phyloP scores from a whole-genome alignment of 148 eudicot genomes.

The Tetragonia tetragonoides region DNA sequence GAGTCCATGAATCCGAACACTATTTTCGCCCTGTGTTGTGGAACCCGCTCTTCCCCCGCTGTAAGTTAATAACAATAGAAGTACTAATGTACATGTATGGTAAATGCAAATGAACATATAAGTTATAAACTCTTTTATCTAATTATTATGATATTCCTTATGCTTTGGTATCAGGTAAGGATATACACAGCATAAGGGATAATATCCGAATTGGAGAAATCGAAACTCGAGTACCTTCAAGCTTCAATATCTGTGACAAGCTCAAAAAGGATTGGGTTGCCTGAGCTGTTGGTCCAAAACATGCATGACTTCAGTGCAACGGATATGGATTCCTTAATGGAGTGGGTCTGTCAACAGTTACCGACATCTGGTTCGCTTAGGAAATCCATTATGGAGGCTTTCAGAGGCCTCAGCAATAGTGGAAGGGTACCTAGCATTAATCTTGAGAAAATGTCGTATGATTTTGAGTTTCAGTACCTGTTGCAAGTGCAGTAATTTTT shows the following conservation, averaged over 20 bases:
- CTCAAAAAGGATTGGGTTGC: conserved; percentile 63
- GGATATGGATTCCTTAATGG: conserved; percentile 52
- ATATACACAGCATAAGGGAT: conserved; percentile 81
- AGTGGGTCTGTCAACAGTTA: conserved; percentile 84
- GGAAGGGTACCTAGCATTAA: conserved; percentile 35
- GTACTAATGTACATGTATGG: too few relatives aligned
- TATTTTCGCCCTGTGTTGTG: conserved; percentile 76
- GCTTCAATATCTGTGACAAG: conserved; percentile 67
- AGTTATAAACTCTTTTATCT: neutral
- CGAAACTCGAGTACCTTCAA: conserved; percentile 82
- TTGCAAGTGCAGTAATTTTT: conserved; percentile 37
- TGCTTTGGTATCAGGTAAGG: conserved; percentile 43
- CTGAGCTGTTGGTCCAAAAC: conserved; percentile 63
- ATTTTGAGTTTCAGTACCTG: conserved; percentile 78
- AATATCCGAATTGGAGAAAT: conserved; percentile 57
- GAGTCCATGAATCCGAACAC: conserved; percentile 61
- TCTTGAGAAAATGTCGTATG: conserved; percentile 72
- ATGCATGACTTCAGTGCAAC: conserved; percentile 56
- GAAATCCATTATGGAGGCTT: conserved; percentile 88
- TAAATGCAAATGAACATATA: too few relatives aligned
- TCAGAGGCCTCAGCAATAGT: conserved; percentile 35
- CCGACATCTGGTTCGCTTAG: conserved; percentile 83
- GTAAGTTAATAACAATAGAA: conserved; percentile 39
- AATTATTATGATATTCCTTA: neutral
- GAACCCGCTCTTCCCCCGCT: conserved; percentile 92